These are phyloP conservation scores for Stevia rebaudiana DNA, from an alignment of 140 eudicot genomes.

Conservation along the genomic window DNA sequence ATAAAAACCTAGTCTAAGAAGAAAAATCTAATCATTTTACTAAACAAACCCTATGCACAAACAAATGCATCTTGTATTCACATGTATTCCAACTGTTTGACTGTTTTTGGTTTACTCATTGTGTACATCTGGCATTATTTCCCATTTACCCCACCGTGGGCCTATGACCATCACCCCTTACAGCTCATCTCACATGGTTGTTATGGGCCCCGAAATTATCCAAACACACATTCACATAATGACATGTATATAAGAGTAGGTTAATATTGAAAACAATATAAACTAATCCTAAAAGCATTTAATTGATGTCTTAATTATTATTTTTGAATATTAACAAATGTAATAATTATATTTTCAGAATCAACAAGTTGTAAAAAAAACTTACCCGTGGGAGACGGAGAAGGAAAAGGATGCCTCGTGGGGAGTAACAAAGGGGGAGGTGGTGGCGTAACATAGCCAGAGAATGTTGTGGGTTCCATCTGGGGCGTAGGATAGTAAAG, in stretches of 20 bases:
- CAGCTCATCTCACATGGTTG: conserved; percentile 6
- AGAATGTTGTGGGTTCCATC: conserved; percentile 33
- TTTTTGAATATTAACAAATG: too few species aligned
- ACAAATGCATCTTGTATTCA: conserved; percentile 31
- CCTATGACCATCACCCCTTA: conserved; percentile 27
- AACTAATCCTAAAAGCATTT: too few species aligned
- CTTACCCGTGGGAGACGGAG: conserved; percentile 57
- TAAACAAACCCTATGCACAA: conserved; percentile 13
- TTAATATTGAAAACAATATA: too few species aligned
- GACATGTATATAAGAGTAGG: too few species aligned
- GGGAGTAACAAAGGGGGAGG: conserved; percentile 38
- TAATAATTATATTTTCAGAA: too few species aligned
- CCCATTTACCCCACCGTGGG: conserved; percentile 42
- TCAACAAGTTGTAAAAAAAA: too few species aligned
- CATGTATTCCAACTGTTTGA: conserved; percentile 43
- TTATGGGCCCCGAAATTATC: background rate
- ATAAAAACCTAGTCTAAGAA: conserved; percentile 2
- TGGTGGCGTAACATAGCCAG: conserved; percentile 39
- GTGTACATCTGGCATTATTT: conserved; percentile 47
- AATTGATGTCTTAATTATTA: too few species aligned
- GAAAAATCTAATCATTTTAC: conserved; percentile 8
- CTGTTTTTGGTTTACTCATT: conserved; percentile 41
- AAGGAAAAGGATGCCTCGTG: conserved; percentile 39
- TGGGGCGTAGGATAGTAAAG: conserved; percentile 71
- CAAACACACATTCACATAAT: background rate